Evolutionary conservation across 2,329 filamentous ascomycete species (phyloP).

Genomic region (Verticillium nubilum): DNA sequence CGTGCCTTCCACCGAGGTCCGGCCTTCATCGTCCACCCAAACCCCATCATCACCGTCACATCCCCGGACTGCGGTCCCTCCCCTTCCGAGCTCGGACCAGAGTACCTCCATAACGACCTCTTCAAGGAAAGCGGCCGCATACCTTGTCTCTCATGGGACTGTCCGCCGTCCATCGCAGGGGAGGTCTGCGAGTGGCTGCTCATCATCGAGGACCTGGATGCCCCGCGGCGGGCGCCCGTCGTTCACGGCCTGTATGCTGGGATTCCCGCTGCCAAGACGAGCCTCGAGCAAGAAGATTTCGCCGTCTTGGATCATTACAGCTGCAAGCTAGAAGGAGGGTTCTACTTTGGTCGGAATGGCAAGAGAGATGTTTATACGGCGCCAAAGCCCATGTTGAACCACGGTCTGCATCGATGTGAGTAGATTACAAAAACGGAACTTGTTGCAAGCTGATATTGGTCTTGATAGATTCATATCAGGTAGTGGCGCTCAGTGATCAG

Average conservation of each 20-base stretch:
- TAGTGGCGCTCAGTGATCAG: constrained; percentile 39
- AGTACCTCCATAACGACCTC: constrained; percentile 31
- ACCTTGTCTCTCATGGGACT: constrained; percentile 34
- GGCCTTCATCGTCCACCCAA: constrained; percentile 25
- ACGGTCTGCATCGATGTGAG: constrained; percentile 45
- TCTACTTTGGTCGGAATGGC: constrained; percentile 38
- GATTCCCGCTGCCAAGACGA: constrained; percentile 28
- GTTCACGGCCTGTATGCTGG: constrained; percentile 40
- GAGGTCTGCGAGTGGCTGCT: constrained; percentile 38
- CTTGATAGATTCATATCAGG: constrained; percentile 37
- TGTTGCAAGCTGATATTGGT: neutral
- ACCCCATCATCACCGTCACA: constrained; percentile 30
- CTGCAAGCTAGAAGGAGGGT: constrained; percentile 34
- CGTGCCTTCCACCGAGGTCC: constrained; percentile 30
- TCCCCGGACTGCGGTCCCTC: constrained; percentile 34
- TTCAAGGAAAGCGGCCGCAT: constrained; percentile 22
- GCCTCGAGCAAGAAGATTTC: constrained; percentile 31
- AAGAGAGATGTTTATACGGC: constrained; percentile 35
- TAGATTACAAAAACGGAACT: neutral
- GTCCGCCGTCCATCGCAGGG: constrained; percentile 17
- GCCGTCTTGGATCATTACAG: constrained; percentile 19
- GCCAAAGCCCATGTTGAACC: constrained; percentile 40
- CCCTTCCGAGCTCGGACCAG: constrained; percentile 25
- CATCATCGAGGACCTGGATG: constrained; percentile 41
- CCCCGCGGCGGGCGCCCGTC: constrained; percentile 36